Percentiles rank a stretch among this genome's conserved stretches.
These are phyloP conservation scores for Aspergillus sp. DNA, from an alignment of 2,329 filamentous ascomycete genomes.

Conservation along the genomic window DNA sequence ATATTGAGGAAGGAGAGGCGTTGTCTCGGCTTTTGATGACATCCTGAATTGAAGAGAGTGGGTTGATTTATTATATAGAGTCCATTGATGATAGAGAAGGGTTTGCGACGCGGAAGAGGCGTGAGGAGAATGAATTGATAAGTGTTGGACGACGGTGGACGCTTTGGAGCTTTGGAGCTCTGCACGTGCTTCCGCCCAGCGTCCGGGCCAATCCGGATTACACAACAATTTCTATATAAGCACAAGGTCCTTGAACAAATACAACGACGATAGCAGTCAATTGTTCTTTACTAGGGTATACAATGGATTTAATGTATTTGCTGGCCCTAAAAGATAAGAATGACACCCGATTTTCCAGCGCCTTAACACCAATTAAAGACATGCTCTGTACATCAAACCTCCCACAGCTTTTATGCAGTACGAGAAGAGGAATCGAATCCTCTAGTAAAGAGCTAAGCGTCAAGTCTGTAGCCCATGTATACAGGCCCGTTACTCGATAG, in stretches of 20 bases:
- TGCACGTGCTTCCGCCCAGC: slow-evolving; percentile 17
- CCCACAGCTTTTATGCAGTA: too few relatives aligned
- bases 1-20: slow-evolving; percentile 36
- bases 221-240: not conserved
- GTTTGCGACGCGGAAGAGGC: not conserved
- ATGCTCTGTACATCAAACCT: too few relatives aligned
- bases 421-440: too few relatives aligned
- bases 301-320: not conserved
- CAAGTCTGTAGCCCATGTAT: too few relatives aligned
- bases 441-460: too few relatives aligned
- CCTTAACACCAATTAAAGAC: too few relatives aligned
- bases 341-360: too few relatives aligned
- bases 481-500: too few relatives aligned
- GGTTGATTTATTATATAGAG: slow-evolving; percentile 7
- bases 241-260: not conserved
- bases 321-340: too few relatives aligned
- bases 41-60: slow-evolving; percentile 15
- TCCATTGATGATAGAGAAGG: slow-evolving; percentile 11
- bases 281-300: not conserved
- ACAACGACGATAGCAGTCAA: not conserved
- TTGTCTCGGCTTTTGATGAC: slow-evolving; percentile 35
- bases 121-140: not conserved
- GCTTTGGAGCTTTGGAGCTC: not conserved
- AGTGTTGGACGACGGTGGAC: not conserved
- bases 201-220: not conserved